These are phyloP conservation scores for Eragrostis tef DNA, from an alignment of 202 grass and related monocot species.

Conservation along the genomic window DNA sequence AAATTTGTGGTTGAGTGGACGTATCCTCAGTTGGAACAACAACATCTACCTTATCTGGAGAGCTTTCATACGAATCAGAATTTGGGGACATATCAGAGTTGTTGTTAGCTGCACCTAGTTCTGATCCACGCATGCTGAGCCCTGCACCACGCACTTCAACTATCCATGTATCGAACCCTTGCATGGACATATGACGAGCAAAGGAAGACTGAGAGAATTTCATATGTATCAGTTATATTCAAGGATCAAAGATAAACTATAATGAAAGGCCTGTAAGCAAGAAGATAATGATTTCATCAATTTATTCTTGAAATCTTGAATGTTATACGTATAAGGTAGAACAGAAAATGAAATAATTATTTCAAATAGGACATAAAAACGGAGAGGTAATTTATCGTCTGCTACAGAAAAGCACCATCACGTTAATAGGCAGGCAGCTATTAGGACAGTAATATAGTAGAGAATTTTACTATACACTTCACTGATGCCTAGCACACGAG, in stretches of 20 bases:
- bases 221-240: constrained; percentile 31
- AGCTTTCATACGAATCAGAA: constrained; percentile 38
- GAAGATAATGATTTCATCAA: constrained; percentile 4
- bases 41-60: constrained; percentile 42
- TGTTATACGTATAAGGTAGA: constrained; percentile 5
- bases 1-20: constrained; percentile 49
- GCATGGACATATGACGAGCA: constrained; percentile 92
- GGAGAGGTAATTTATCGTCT: not conserved
- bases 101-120: constrained; percentile 43
- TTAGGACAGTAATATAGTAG: constrained; percentile 9
- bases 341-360: not conserved
- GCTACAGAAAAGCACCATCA: not conserved
- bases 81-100: constrained; percentile 32
- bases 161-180: constrained; percentile 99
- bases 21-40: constrained; percentile 39
- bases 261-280: constrained; percentile 21
- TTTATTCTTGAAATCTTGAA: constrained; percentile 1
- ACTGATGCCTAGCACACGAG: not conserved
- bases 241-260: constrained; percentile 15
- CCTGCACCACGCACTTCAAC: constrained; percentile 93
- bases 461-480: not conserved
- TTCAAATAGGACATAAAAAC: constrained; percentile 10
- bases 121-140: constrained; percentile 64
- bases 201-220: constrained; percentile 80
- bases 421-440: not conserved